These are phyloP conservation scores for Claviceps pazoutovae DNA, from an alignment of 2,329 filamentous ascomycete species.

Conservation along the genomic window DNA sequence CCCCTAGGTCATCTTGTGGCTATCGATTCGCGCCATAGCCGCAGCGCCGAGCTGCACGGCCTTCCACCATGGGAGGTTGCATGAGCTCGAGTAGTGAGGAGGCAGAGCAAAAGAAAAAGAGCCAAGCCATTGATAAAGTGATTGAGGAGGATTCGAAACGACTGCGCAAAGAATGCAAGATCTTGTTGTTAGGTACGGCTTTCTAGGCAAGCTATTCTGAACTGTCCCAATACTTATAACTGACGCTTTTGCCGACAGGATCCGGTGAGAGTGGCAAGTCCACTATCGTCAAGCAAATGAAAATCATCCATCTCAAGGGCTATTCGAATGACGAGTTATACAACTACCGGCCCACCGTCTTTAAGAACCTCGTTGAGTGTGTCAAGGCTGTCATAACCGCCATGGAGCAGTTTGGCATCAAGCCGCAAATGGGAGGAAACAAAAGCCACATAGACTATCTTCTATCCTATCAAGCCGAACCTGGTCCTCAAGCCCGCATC, in stretches of 20 bases:
- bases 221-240: constrained; percentile 1
- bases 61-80: constrained; percentile 70
- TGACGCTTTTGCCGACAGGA: constrained; percentile 38
- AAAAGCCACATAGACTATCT: constrained; percentile 66
- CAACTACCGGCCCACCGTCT: constrained; percentile 90
- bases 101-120: constrained; percentile 87
- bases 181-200: constrained; percentile 68
- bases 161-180: constrained; percentile 96
- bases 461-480: constrained; percentile 76
- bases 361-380: constrained; percentile 96
- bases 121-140: constrained; percentile 85
- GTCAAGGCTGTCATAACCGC: constrained; percentile 84
- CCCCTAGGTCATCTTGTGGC: neutral
- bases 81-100: constrained; percentile 82
- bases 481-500: constrained; percentile 75
- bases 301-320: constrained; percentile 97
- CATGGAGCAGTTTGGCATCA: constrained; percentile 82
- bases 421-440: constrained; percentile 58
- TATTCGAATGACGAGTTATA: constrained; percentile 89
- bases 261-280: constrained; percentile 98
- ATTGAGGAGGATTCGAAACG: constrained; percentile 90
- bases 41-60: constrained; percentile 6
- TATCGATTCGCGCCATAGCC: neutral
- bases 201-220: neutral
- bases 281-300: constrained; percentile 99